A percentile compares a stretch with the other conserved stretches of the same genome.
Evolutionary conservation across 805 yeast genomes (phyloP).

Genomic region (Debaryomyces hansenii): DNA sequence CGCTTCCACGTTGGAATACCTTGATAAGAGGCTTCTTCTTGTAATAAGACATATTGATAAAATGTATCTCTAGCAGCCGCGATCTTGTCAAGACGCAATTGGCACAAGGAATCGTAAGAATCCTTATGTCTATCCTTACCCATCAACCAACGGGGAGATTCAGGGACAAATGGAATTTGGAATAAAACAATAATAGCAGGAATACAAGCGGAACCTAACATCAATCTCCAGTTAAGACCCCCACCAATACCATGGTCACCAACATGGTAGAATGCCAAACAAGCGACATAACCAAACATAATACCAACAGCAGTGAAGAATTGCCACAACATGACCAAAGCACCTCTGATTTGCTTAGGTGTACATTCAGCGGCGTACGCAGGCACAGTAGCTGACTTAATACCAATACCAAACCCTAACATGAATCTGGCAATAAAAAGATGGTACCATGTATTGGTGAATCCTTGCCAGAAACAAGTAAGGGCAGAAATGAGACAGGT

Average conservation of each 20-base stretch:
- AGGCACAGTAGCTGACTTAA: conserved; percentile 67
- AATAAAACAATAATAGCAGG: conserved; percentile 55
- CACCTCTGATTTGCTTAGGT: conserved; percentile 60
- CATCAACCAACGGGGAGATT: conserved; percentile 71
- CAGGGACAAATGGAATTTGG: conserved; percentile 59
- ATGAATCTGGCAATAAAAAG: conserved; percentile 59
- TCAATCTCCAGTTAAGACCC: conserved; percentile 58
- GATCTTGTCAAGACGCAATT: conserved; percentile 46
- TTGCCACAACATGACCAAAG: conserved; percentile 72
- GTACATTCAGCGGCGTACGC: conserved; percentile 64
- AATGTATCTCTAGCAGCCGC: conserved; percentile 68
- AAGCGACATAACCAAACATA: conserved; percentile 62
- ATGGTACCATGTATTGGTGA: conserved; percentile 60
- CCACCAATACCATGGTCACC: conserved; percentile 44
- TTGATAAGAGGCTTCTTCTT: conserved; percentile 59
- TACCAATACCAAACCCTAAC: conserved; percentile 64
- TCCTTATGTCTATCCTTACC: conserved; percentile 48
- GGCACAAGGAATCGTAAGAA: conserved; percentile 49
- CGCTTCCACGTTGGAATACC: conserved; percentile 46
- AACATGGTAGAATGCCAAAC: conserved; percentile 59
- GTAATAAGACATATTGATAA: conserved; percentile 55
- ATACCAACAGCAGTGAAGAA: conserved; percentile 76
- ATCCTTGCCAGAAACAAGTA: conserved; percentile 70
- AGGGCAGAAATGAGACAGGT: conserved; percentile 58
- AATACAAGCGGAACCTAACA: conserved; percentile 63